Evolutionary conservation across 441 rosid species (phyloP).

Genomic region (Breynia disticha): DNA sequence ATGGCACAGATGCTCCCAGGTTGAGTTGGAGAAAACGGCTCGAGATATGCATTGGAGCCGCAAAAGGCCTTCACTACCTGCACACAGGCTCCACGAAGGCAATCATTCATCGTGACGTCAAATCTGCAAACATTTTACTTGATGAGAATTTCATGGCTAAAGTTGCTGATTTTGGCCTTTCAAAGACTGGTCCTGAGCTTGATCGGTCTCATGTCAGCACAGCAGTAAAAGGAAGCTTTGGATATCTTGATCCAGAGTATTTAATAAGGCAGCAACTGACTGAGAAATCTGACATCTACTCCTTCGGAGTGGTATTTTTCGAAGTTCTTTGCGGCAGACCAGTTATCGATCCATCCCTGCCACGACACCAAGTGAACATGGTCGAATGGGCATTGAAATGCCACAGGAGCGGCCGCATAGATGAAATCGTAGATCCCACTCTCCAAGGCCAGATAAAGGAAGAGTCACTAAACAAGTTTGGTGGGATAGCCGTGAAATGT

Average conservation of each 20-base stretch:
- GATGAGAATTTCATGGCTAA: slow-evolving; percentile 78
- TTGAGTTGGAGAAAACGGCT: slow-evolving; percentile 68
- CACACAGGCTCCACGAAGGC: slow-evolving; percentile 77
- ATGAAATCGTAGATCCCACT: slow-evolving; percentile 42
- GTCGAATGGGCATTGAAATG: slow-evolving; percentile 56
- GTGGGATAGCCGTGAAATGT: slow-evolving; percentile 72
- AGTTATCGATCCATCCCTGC: slow-evolving; percentile 63
- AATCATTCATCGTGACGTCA: slow-evolving; percentile 82
- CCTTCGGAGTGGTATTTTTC: slow-evolving; percentile 85
- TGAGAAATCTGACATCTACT: slow-evolving; percentile 77
- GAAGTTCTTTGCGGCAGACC: slow-evolving; percentile 72
- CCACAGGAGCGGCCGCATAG: slow-evolving; percentile 31
- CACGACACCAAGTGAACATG: slow-evolving; percentile 57
- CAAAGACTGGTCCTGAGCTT: slow-evolving; percentile 67
- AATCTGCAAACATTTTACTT: slow-evolving; percentile 69
- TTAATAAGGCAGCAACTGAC: slow-evolving; percentile 61
- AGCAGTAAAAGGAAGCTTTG: slow-evolving; percentile 85
- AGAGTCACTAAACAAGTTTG: slow-evolving; percentile 48
- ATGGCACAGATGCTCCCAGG: slow-evolving; percentile 37
- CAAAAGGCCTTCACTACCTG: slow-evolving; percentile 85
- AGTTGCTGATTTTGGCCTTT: slow-evolving; percentile 84
- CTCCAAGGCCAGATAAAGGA: slow-evolving; percentile 35
- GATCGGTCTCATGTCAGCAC: slow-evolving; percentile 86
- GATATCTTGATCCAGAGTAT: slow-evolving; percentile 87
- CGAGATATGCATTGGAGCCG: slow-evolving; percentile 78